These are phyloP conservation scores for Miscanthus lutarioriparius DNA, from an alignment of 176 grass and related monocot genomes.

Conservation along the genomic window DNA sequence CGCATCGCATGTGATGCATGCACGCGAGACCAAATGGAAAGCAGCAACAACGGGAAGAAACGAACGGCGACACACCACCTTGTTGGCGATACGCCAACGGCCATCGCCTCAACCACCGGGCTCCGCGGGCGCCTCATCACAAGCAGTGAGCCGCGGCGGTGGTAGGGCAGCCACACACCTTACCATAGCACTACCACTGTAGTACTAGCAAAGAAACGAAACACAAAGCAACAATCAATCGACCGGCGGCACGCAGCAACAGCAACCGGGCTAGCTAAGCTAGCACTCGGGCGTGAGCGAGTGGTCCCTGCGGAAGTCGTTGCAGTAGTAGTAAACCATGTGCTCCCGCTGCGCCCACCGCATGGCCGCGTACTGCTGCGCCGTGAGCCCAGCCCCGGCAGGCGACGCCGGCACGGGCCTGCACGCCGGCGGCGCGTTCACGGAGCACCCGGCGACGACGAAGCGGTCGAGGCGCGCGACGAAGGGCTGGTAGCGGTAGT, in stretches of 20 bases:
- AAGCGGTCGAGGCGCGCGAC: conserved; percentile 44
- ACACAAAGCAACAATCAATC: no score
- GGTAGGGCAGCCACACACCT: conserved; percentile 44
- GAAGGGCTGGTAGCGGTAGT: conserved; percentile 82
- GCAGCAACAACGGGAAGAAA: neutral
- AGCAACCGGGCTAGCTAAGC: no score
- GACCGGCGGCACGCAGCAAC: no score
- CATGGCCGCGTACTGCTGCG: conserved; percentile 50
- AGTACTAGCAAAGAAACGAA: neutral
- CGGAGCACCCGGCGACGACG: conserved; percentile 41
- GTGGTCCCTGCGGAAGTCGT: conserved; percentile 66
- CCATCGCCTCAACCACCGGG: conserved; percentile 57
- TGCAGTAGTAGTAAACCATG: conserved; percentile 89
- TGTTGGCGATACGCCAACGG: conserved; percentile 48
- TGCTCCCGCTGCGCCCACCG: conserved; percentile 59
- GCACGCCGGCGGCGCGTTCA: conserved; percentile 13
- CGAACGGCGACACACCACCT: neutral
- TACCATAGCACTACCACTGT: no score
- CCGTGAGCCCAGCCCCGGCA: conserved; percentile 45
- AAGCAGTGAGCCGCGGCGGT: conserved; percentile 17
- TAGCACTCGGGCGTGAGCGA: conserved; percentile 87
- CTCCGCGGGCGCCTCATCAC: neutral
- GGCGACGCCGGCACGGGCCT: conserved; percentile 40
- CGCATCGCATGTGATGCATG: conserved; percentile 8
- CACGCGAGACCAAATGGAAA: conserved; percentile 18